Evolutionary conservation across 208 protist genomes (phyloP).

Genomic region (Angomonas deanei): DNA sequence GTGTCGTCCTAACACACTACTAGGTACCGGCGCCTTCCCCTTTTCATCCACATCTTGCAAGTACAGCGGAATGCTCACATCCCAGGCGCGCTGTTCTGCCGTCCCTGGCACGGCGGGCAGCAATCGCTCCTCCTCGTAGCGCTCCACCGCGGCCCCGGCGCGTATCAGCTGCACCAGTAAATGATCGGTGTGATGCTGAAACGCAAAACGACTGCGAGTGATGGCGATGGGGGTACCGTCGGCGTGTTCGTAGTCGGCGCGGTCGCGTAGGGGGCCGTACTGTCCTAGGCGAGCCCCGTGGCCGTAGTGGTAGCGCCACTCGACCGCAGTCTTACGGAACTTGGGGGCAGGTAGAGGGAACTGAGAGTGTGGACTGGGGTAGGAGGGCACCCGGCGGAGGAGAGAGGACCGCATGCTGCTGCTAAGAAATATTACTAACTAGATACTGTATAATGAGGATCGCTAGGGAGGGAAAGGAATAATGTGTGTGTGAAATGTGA

Average conservation of each 20-base stretch:
- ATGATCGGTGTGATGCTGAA: conserved; percentile 85
- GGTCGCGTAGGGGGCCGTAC: conserved; percentile 71
- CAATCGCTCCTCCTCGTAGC: conserved; percentile 40
- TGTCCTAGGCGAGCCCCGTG: conserved; percentile 61
- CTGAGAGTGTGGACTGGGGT: conserved; percentile 41
- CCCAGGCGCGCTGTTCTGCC: conserved; percentile 82
- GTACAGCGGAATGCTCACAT: conserved; percentile 82
- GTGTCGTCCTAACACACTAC: conserved; percentile 17
- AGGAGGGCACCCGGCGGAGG: conserved; percentile 28
- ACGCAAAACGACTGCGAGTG: conserved; percentile 58
- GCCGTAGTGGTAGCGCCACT: conserved; percentile 81
- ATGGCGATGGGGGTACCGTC: conserved; percentile 79
- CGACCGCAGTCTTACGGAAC: conserved; percentile 82
- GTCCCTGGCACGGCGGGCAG: conserved; percentile 78
- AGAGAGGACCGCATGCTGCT: conserved; percentile 7
- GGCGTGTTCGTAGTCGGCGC: conserved; percentile 80
- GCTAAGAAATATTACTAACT: background rate
- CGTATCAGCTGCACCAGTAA: conserved; percentile 85
- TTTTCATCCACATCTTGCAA: conserved; percentile 82
- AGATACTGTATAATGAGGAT: too few relatives aligned
- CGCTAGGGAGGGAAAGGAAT: too few relatives aligned
- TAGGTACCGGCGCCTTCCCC: conserved; percentile 38
- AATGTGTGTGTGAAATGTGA: background rate
- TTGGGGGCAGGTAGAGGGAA: conserved; percentile 40
- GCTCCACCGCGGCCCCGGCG: conserved; percentile 72